Conservation (phyloP, 2,329 filamentous ascomycete species). For the Colletotrichum brevisporum region DNA sequence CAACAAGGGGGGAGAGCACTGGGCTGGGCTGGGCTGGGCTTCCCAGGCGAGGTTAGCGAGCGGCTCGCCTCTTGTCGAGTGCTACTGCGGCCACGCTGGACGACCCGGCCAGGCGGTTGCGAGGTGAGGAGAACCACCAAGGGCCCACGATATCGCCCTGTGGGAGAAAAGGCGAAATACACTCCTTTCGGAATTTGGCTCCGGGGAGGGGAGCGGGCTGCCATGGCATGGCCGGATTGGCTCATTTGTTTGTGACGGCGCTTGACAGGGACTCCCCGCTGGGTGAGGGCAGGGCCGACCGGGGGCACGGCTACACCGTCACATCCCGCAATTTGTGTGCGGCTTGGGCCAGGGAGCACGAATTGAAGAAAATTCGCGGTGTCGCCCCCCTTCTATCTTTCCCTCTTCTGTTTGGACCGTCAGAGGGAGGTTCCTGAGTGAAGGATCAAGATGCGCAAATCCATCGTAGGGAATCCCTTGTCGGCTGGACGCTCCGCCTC, state of each 20-base stretch:
- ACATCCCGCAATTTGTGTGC: slow-evolving; percentile 40
- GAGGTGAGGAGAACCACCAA: not conserved
- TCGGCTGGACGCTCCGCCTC: slow-evolving; percentile 20
- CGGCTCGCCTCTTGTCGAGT: slow-evolving; percentile 17
- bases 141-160: slow-evolving; percentile 17
- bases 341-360: slow-evolving; percentile 18
- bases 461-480: slow-evolving; percentile 7
- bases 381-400: not conserved
- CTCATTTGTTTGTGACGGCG: slow-evolving; percentile 42
- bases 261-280: slow-evolving; percentile 37
- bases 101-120: slow-evolving; percentile 39
- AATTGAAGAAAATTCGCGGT: slow-evolving; percentile 6
- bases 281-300: slow-evolving; percentile 13
- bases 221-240: slow-evolving; percentile 33
- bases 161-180: not conserved
- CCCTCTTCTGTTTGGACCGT: not conserved
- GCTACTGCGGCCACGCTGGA: slow-evolving; percentile 18
- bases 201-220: slow-evolving; percentile 21
- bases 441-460: not conserved
- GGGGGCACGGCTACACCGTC: slow-evolving; percentile 27
- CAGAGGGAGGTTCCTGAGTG: not conserved
- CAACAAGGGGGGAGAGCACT: not conserved
- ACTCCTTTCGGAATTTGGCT: slow-evolving; percentile 33
- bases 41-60: not conserved
- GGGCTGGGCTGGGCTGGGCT: not conserved